These are phyloP conservation scores for Lantana camara DNA, from an alignment of 257 asterid species.

Conservation along the genomic window DNA sequence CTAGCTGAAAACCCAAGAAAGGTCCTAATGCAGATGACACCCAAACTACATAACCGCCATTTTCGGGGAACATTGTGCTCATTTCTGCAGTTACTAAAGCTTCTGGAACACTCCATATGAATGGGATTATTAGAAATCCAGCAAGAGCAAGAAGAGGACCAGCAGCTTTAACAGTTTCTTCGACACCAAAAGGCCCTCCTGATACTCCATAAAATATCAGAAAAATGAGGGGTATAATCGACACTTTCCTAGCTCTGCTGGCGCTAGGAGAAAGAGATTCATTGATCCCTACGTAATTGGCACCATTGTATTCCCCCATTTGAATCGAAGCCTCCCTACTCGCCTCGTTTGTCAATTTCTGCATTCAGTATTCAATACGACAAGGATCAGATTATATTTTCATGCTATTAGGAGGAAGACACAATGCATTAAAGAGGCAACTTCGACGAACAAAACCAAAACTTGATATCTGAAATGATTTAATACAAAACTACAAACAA, in stretches of 20 bases:
- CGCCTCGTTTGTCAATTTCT: constrained; percentile 42
- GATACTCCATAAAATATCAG: constrained; percentile 71
- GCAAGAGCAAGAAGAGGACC: constrained; percentile 73
- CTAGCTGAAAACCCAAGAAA: constrained; percentile 75
- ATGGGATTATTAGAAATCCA: constrained; percentile 58
- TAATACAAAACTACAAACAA: neutral
- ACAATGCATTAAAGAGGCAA: no score
- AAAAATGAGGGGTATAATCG: constrained; percentile 59
- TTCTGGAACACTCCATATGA: constrained; percentile 81
- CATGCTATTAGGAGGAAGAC: neutral
- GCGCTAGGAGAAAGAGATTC: constrained; percentile 34
- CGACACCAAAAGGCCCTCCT: constrained; percentile 77
- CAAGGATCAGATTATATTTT: neutral
- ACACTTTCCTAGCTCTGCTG: constrained; percentile 41
- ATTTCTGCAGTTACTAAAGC: constrained; percentile 74
- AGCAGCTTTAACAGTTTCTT: constrained; percentile 63
- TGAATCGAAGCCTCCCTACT: constrained; percentile 32
- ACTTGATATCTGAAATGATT: constrained; percentile 1
- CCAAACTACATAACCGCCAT: constrained; percentile 79
- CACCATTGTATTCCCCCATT: constrained; percentile 39
- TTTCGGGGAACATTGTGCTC: constrained; percentile 81
- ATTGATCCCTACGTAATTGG: constrained; percentile 38
- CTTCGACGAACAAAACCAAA: neutral
- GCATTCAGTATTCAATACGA: constrained; percentile 31
- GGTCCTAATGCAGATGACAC: constrained; percentile 75